Evolutionary conservation across 169 alveolate species (phyloP).

Genomic region (Amoebophrya sp.): DNA sequence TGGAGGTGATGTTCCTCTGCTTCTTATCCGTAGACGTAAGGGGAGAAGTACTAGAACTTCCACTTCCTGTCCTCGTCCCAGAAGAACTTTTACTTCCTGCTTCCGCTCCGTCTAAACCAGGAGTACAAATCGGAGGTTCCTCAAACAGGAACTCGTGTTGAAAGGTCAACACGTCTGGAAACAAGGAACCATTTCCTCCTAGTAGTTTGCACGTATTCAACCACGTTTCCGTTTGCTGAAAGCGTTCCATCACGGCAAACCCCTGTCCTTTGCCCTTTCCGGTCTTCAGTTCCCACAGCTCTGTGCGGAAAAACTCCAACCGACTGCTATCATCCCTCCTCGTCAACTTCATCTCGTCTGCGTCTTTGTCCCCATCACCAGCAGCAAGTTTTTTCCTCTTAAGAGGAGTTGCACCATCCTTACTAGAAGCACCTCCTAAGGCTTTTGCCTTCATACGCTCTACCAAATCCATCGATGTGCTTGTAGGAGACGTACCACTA

Average conservation of each 20-base stretch:
- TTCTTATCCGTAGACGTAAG: too few species aligned
- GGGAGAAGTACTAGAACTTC: too few species aligned
- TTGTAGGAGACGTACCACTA: too few species aligned
- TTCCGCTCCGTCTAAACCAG: too few species aligned
- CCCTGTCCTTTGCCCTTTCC: background rate
- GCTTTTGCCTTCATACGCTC: background rate
- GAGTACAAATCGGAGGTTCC: too few species aligned
- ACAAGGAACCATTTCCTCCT: too few species aligned
- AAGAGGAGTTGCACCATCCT: background rate
- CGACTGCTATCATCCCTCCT: background rate
- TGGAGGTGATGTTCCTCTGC: too few species aligned
- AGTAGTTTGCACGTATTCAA: background rate
- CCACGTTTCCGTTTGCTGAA: background rate
- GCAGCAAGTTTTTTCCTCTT: background rate
- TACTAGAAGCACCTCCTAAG: background rate
- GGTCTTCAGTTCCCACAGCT: background rate
- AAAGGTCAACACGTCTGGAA: too few species aligned
- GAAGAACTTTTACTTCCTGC: too few species aligned
- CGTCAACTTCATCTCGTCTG: too few species aligned
- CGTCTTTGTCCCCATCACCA: background rate
- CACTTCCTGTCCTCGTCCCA: too few species aligned
- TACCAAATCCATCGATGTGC: background rate
- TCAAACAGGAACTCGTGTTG: too few species aligned
- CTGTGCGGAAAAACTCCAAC: background rate
- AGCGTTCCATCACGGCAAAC: background rate